Conservation (phyloP, 176 grass and related monocot species). For the Aegilops speltoides region DNA sequence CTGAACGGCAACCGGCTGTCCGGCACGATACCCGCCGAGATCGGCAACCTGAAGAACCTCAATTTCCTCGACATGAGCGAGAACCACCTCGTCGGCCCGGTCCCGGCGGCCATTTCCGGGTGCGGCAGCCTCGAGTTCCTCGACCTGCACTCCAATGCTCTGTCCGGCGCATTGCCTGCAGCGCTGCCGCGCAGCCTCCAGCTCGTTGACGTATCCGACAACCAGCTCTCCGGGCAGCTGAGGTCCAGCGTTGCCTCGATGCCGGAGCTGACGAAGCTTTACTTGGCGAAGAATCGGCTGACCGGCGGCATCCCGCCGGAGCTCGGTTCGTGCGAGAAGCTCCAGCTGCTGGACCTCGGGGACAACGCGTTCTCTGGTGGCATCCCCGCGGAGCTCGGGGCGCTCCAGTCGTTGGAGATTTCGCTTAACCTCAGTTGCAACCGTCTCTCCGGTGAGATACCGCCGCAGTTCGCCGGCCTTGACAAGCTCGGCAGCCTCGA, state of each 20-base stretch:
- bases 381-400: conserved; percentile 62
- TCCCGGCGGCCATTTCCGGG: conserved; percentile 60
- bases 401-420: conserved; percentile 69
- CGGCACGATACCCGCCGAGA: conserved; percentile 67
- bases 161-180: conserved; percentile 62
- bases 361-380: conserved; percentile 66
- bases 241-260: conserved; percentile 45
- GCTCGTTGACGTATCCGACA: conserved; percentile 79
- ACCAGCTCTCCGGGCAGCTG: conserved; percentile 60
- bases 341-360: conserved; percentile 80
- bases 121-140: conserved; percentile 79
- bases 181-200: conserved; percentile 68
- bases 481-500: conserved; percentile 88
- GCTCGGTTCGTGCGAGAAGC: conserved; percentile 75
- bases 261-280: conserved; percentile 83
- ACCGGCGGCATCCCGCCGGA: conserved; percentile 58
- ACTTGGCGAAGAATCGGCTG: conserved; percentile 55
- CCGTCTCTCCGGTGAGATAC: conserved; percentile 68
- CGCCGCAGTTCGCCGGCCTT: conserved; percentile 55
- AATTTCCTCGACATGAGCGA: conserved; percentile 91
- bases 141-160: conserved; percentile 80
- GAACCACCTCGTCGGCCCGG: conserved; percentile 64
- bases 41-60: conserved; percentile 65
- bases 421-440: conserved; percentile 90
- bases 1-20: conserved; percentile 73